Percentiles rank a stretch among this genome's conserved stretches.
Evolutionary conservation across 2,329 filamentous ascomycete species (phyloP).

Genomic region (Phialophora expanda): DNA sequence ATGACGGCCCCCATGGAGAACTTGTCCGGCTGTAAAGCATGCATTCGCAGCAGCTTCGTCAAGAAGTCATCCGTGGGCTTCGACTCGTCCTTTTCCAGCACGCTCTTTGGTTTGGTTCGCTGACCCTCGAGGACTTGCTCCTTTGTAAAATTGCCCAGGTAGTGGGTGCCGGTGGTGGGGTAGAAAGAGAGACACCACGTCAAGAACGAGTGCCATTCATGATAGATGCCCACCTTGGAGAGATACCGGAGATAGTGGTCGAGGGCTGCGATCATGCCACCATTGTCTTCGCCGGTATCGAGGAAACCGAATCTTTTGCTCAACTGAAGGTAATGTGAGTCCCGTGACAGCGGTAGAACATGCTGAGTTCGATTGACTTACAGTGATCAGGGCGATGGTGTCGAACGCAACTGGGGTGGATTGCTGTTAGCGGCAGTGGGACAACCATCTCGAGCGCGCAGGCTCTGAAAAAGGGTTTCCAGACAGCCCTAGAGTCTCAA

Average conservation of each 20-base stretch:
- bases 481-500: not conserved
- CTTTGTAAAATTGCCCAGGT: constrained; percentile 44
- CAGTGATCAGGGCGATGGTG: constrained; percentile 44
- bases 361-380: constrained; percentile 11
- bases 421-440: not conserved
- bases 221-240: constrained; percentile 51
- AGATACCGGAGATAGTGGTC: constrained; percentile 47
- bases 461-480: no score
- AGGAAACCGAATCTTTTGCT: constrained; percentile 47
- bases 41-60: constrained; percentile 49
- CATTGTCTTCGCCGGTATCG: constrained; percentile 43
- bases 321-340: constrained; percentile 35
- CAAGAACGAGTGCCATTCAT: constrained; percentile 47
- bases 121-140: constrained; percentile 42
- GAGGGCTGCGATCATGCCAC: constrained; percentile 47
- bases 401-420: constrained; percentile 42
- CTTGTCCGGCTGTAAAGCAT: constrained; percentile 38
- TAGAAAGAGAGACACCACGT: constrained; percentile 43
- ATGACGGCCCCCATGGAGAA: constrained; percentile 42
- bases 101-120: constrained; percentile 29
- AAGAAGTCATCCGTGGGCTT: constrained; percentile 47
- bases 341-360: not conserved
- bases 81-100: constrained; percentile 32
- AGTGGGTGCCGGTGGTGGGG: constrained; percentile 42
- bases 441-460: not conserved